These are phyloP conservation scores for Limnomonas spitsbergensis DNA, from an alignment of 139 green algal species.

Conservation along the genomic window DNA sequence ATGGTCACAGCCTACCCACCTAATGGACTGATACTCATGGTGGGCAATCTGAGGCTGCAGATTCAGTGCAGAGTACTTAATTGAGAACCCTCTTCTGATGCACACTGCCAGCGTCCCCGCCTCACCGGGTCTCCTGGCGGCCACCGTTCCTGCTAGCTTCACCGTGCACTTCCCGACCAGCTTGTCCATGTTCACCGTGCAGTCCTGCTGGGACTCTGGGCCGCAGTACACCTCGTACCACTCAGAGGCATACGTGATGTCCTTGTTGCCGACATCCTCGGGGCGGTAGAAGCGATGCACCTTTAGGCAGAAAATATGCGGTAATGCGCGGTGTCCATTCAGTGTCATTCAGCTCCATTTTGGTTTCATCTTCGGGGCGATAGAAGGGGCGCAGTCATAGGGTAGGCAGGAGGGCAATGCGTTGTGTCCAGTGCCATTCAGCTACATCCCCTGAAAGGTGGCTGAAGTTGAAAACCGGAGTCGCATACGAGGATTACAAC, in stretches of 20 bases:
- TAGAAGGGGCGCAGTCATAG: too few species aligned
- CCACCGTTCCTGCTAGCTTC: neutral
- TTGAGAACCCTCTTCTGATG: neutral
- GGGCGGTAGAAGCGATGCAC: constrained; percentile 85
- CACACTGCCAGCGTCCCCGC: neutral
- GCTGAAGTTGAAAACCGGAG: too few species aligned
- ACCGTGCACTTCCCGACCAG: constrained; percentile 36
- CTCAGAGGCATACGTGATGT: constrained; percentile 67
- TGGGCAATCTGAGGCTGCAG: neutral
- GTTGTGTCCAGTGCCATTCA: too few species aligned
- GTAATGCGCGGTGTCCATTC: too few species aligned
- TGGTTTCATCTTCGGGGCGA: too few species aligned
- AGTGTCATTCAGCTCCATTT: too few species aligned
- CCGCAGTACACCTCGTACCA: constrained; percentile 74
- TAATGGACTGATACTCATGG: too few species aligned
- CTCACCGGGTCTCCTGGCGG: neutral
- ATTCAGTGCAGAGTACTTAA: neutral
- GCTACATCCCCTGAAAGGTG: too few species aligned
- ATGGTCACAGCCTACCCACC: too few species aligned
- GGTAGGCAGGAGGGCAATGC: too few species aligned
- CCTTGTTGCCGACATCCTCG: constrained; percentile 74
- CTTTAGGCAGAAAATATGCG: constrained; percentile 3
- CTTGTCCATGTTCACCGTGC: neutral
- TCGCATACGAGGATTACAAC: too few species aligned
- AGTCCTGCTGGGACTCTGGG: neutral